phyloP scores from a whole-genome alignment of 169 alveolate species.

The Plasmodium fragile region DNA sequence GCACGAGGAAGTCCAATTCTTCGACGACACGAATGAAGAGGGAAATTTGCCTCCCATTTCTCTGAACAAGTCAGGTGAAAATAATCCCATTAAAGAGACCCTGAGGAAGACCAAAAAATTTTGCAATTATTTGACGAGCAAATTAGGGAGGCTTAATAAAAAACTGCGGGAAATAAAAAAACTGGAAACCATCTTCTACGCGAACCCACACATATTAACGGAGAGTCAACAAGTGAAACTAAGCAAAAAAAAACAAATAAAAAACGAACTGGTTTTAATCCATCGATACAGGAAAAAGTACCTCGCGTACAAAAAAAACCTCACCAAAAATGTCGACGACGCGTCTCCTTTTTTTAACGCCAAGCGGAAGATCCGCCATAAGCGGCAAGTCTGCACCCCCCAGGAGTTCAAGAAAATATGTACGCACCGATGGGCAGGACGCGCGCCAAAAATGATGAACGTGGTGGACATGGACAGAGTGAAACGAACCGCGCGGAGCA shows the following conservation, averaged over 20 bases:
- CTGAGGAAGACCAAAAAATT: slow-evolving; percentile 46
- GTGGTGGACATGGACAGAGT: not conserved
- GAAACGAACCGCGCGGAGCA: not conserved
- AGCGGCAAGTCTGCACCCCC: slow-evolving; percentile 43
- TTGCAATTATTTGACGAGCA: slow-evolving; percentile 64
- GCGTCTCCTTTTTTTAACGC: slow-evolving; percentile 65
- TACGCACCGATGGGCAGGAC: slow-evolving; percentile 3
- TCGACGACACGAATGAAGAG: not conserved
- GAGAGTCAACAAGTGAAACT: slow-evolving; percentile 60
- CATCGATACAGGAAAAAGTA: slow-evolving; percentile 69
- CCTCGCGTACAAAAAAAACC: slow-evolving; percentile 43
- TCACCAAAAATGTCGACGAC: slow-evolving; percentile 60
- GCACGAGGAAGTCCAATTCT: not conserved
- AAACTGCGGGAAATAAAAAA: slow-evolving; percentile 75
- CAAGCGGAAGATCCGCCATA: slow-evolving; percentile 38
- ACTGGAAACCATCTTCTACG: slow-evolving; percentile 54
- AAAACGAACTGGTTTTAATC: slow-evolving; percentile 68
- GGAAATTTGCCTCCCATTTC: not conserved
- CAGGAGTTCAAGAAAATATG: slow-evolving; percentile 48
- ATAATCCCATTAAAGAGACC: slow-evolving; percentile 17
- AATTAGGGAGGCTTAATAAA: slow-evolving; percentile 71
- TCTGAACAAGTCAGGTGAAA: not conserved
- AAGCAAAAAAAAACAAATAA: slow-evolving; percentile 70
- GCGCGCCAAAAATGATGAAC: not conserved
- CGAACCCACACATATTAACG: slow-evolving; percentile 61